Conservation (phyloP, 495 filamentous ascomycete species). For the Aspergillus diversus region DNA sequence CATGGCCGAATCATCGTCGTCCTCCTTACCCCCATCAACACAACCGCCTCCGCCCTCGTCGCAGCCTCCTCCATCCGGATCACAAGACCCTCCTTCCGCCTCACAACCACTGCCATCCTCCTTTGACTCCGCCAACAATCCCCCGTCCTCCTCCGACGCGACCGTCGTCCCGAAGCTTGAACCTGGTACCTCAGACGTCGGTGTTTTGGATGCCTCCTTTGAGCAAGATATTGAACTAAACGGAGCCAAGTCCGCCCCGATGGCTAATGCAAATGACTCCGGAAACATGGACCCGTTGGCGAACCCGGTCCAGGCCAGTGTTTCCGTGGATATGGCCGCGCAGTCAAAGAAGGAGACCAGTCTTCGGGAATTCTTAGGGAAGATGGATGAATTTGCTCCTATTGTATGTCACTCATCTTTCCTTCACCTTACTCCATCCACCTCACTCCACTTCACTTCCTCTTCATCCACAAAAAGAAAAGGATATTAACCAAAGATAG, state of each 20-base stretch:
- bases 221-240: slow-evolving; percentile 53
- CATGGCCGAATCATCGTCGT: slow-evolving; percentile 34
- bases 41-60: slow-evolving; percentile 16
- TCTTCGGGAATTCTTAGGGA: slow-evolving; percentile 84
- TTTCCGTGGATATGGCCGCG: slow-evolving; percentile 42
- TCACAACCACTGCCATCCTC: slow-evolving; percentile 24
- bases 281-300: slow-evolving; percentile 11
- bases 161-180: slow-evolving; percentile 39
- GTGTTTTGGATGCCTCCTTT: slow-evolving; percentile 40
- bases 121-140: slow-evolving; percentile 16
- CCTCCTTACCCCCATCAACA: slow-evolving; percentile 21
- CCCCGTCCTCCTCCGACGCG: slow-evolving; percentile 25
- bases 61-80: slow-evolving; percentile 18
- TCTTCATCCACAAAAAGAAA: not conserved
- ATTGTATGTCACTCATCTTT: slow-evolving; percentile 65
- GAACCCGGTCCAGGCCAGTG: slow-evolving; percentile 24
- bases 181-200: slow-evolving; percentile 23
- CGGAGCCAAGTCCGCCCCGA: slow-evolving; percentile 25
- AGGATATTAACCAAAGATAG: slow-evolving; percentile 51
- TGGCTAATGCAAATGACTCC: slow-evolving; percentile 19
- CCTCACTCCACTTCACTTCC: not conserved
- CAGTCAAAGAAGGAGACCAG: slow-evolving; percentile 87
- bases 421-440: not conserved
- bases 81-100: slow-evolving; percentile 14
- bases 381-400: slow-evolving; percentile 98